Conservation (phyloP, 768 basidiomycete genomes). For the Hygrocybe punicea region DNA sequence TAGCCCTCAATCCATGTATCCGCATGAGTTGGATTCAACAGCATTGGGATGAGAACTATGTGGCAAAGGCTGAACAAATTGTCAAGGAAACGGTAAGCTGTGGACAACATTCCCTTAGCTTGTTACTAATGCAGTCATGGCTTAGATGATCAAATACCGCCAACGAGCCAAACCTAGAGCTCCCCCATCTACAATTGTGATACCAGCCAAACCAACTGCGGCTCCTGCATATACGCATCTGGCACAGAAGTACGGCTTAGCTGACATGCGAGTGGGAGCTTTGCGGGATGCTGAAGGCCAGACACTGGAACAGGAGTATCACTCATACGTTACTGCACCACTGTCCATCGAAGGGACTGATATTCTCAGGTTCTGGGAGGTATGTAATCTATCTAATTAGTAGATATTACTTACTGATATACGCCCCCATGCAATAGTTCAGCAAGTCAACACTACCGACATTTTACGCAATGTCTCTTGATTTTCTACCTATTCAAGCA, state of each 20-base stretch:
- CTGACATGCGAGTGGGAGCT: background rate
- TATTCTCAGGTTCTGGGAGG: constrained; percentile 2
- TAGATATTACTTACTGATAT: background rate
- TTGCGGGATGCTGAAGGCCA: background rate
- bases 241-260: background rate
- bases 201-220: background rate
- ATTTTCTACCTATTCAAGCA: constrained; percentile 14
- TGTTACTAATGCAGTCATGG: background rate
- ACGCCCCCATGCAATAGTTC: background rate
- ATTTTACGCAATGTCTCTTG: constrained; percentile 1
- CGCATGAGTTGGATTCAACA: constrained; percentile 15
- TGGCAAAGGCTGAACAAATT: constrained; percentile 7
- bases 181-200: background rate
- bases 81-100: constrained; percentile 13
- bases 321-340: background rate
- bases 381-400: background rate
- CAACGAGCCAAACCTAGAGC: background rate
- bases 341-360: constrained; percentile 2
- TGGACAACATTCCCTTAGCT: background rate
- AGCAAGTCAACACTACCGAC: background rate
- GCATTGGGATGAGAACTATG: constrained; percentile 14
- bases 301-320: background rate
- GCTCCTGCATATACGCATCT: background rate
- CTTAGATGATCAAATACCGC: constrained; percentile 12
- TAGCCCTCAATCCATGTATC: constrained; percentile 18